Evolutionary conservation across 2,329 filamentous ascomycete species (phyloP), one percentile per base, ranked within the genome.

Genomic region (Beauveria scarabaeidicola): DNA sequence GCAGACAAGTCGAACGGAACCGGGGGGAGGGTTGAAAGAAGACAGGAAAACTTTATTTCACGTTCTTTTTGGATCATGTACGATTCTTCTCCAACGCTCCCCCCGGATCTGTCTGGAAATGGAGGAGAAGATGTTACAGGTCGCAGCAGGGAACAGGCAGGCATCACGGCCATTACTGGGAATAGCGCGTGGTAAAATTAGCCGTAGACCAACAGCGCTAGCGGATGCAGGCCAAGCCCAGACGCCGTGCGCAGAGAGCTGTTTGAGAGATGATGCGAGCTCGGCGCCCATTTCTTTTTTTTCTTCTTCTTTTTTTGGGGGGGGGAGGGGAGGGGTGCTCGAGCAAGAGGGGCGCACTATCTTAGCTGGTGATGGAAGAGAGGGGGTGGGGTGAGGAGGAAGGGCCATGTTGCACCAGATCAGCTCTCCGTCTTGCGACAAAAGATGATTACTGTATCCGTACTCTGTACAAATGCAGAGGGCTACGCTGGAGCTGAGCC

Each of bases 101-200:
- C 32, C n/a, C 36, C 38, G 38, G 23, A 53, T 43, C 25, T 53
- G 10, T 46, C 43, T 44, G 5, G 19, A 44, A 2, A 44, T 21
- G 40, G 40, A 43, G 21, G 21, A 19, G 5, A 19, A 23, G 17
- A 23, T 17, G 9, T 11, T 47, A 6, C 51, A 19, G n/a, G 40
- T 6, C 15, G 9, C 23, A 9, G 13, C 7, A 27, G 10, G 13
- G 27, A 36, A 46, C 40, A 46, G 40, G 19, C 23, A n/a, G 5
- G 21, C 25, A 6, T 21, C n/a, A 11, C 52, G 52, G 52, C 52
- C 23, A 54, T 44, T 44, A 9, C 52, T 44, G 52, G 52, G 41
- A 55, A 55, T 55, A 55, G 40, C 27, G 43, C 25, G 11, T 46
- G 21, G 52, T 55, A 46, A 55, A 55, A 47, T 55, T 55, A 55